Evolutionary conservation across 2,329 filamentous ascomycete genomes (phyloP).

Genomic region (Cladosporium phlei): DNA sequence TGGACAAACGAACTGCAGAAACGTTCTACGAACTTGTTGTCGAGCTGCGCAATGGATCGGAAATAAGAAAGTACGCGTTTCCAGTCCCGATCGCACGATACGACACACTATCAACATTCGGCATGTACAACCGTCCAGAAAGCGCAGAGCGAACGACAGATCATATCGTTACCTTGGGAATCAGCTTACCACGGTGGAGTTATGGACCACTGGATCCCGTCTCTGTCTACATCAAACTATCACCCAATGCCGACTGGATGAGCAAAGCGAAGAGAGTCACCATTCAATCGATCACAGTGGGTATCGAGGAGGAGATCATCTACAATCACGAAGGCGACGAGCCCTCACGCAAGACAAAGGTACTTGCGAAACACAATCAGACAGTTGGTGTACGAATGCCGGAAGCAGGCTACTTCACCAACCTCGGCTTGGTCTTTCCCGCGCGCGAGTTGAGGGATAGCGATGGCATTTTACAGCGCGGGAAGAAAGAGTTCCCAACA

Average conservation of each 20-base stretch:
- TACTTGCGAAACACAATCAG: conserved; percentile 77
- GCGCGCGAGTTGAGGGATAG: conserved; percentile 80
- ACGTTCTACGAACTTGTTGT: conserved; percentile 97
- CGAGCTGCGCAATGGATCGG: conserved; percentile 71
- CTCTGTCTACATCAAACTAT: conserved; percentile 89
- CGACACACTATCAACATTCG: conserved; percentile 95
- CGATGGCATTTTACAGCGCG: conserved; percentile 80
- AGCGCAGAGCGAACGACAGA: conserved; percentile 80
- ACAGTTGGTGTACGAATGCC: conserved; percentile 77
- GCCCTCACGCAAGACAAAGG: conserved; percentile 83
- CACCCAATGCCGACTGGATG: conserved; percentile 87
- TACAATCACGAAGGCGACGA: conserved; percentile 98
- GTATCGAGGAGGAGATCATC: conserved; percentile 96
- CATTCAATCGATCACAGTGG: conserved; percentile 88
- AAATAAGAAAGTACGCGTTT: conserved; percentile 86
- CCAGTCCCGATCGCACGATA: conserved; percentile 88
- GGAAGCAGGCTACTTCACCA: conserved; percentile 87
- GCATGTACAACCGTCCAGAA: conserved; percentile 98
- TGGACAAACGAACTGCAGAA: conserved; percentile 90
- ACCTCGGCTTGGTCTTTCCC: conserved; percentile 85
- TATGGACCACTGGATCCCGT: conserved; percentile 95
- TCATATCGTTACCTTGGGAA: conserved; percentile 84
- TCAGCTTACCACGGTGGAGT: conserved; percentile 90
- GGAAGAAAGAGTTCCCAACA: conserved; percentile 80
- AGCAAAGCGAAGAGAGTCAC: conserved; percentile 86